Evolutionary conservation across 2,329 filamentous ascomycete species (phyloP), one percentile per base, ranked within the genome.

Genomic region (Phyllosticta ampelicida): DNA sequence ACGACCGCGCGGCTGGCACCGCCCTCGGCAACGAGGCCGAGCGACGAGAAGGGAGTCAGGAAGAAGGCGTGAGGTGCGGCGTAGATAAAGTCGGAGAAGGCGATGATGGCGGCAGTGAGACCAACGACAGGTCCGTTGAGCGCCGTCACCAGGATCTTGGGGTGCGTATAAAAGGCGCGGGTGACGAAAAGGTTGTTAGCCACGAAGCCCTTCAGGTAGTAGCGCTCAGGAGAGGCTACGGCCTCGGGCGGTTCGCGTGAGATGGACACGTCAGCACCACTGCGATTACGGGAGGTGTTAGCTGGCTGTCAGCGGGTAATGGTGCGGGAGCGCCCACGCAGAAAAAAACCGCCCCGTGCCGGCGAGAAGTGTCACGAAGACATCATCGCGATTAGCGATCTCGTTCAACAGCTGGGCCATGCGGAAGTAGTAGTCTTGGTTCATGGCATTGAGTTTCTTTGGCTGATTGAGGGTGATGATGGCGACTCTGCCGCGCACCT

Each of bases 41-140:
- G 80, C 1, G 88, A 92, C 4, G 86, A 86, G 74, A 97, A 97
- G 3, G 94, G 94, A 0, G 91, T 96, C 23, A 97, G 83, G 23
- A 97, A 78, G 74, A 90, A 99, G 28, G 90, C 77, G 64, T 87
- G 80, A 0, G 91, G 90, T 0, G 86, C 80, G 68, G 82, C 85
- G 78, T 97, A 97, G 71, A 97, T 82, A 77, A 97, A 97, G 77
- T 97, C 94, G 21, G 88, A 88, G 71, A 89, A 87, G 26, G 85
- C 86, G 60, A 90, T 77, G 0, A 97, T 75, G 0, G 92, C 91
- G 0, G 92, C 94, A 1, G 87, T 88, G 29, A 97, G 85, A 5
- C 94, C 94, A 56, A 99, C 80, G 10, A 85, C 90, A 5, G 94
- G 94, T 2, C 92, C 94, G 75, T 97, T 97, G 63, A 97, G 85